phyloP scores from a whole-genome alignment of 2,329 filamentous ascomycete genomes.

The Fusarium zealandicum region DNA sequence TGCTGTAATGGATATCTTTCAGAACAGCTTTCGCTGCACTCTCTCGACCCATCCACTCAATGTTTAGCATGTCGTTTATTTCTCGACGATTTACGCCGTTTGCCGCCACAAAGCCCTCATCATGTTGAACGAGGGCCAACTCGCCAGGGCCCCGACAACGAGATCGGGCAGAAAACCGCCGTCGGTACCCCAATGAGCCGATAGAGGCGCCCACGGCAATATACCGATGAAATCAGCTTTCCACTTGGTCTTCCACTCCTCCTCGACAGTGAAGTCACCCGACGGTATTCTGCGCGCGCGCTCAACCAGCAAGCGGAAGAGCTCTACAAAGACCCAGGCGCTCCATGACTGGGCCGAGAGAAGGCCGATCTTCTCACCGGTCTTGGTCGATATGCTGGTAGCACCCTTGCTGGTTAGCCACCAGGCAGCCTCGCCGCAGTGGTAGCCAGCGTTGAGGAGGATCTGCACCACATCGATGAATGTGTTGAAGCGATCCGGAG shows the following conservation, averaged over 20 bases:
- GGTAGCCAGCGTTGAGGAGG: conserved; percentile 71
- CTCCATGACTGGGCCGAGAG: conserved; percentile 86
- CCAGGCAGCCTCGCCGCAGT: conserved; percentile 82
- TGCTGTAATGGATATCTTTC: not conserved
- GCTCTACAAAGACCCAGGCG: conserved; percentile 77
- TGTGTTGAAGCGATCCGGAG: conserved; percentile 49
- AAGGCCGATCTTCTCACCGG: conserved; percentile 67
- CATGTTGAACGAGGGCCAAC: conserved; percentile 54
- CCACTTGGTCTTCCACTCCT: conserved; percentile 60
- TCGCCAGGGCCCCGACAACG: conserved; percentile 51
- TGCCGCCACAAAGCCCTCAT: conserved; percentile 56
- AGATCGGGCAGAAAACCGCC: conserved; percentile 60
- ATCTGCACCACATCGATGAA: conserved; percentile 73
- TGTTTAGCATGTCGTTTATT: not conserved
- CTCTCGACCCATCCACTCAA: not conserved
- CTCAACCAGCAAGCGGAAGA: conserved; percentile 67
- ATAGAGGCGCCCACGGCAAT: conserved; percentile 80
- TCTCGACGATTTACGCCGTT: conserved; percentile 41
- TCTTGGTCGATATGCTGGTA: conserved; percentile 63
- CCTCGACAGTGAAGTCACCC: conserved; percentile 44
- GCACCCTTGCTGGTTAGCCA: conserved; percentile 79
- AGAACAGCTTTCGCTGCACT: not conserved
- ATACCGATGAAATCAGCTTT: conserved; percentile 74
- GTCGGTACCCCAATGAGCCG: conserved; percentile 81
- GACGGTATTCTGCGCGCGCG: conserved; percentile 49